Evolutionary conservation across 164 flowering plant genomes (phyloP).

Genomic region (Vitis amurensis): DNA sequence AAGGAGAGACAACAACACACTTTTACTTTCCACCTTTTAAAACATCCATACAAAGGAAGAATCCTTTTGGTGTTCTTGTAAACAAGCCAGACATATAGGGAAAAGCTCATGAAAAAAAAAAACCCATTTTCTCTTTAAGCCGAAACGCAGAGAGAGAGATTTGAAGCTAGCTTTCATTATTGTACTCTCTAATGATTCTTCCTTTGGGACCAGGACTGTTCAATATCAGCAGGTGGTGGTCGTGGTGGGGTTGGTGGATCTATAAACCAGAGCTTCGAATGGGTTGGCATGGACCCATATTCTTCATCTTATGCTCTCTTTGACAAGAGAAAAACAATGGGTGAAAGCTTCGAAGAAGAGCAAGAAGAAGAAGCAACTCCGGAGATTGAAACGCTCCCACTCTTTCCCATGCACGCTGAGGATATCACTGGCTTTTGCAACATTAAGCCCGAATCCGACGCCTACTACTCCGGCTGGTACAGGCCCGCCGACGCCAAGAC

Average conservation of each 20-base stretch:
- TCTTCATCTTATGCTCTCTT: slow-evolving; percentile 30
- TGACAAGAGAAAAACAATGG: slow-evolving; percentile 21
- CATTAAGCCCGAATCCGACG: slow-evolving; percentile 14
- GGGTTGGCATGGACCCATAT: slow-evolving; percentile 47
- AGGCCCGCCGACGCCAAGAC: slow-evolving; percentile 7
- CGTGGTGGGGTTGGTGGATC: slow-evolving; percentile 29
- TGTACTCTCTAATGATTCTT: background rate
- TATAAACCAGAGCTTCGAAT: slow-evolving; percentile 39
- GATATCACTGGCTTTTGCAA: slow-evolving; percentile 28
- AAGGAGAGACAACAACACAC: background rate
- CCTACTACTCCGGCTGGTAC: slow-evolving; percentile 35
- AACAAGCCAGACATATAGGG: too few species aligned
- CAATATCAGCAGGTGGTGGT: slow-evolving; percentile 48
- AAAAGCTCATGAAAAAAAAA: too few species aligned
- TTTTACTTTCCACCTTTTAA: background rate
- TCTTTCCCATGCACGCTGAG: slow-evolving; percentile 78
- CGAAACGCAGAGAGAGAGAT: background rate
- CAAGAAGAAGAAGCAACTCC: slow-evolving; percentile 24
- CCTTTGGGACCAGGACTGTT: slow-evolving; percentile 51
- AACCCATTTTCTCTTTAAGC: too few species aligned
- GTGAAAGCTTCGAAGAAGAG: slow-evolving; percentile 15
- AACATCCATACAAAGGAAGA: background rate
- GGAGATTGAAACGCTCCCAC: slow-evolving; percentile 74
- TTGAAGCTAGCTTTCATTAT: background rate
- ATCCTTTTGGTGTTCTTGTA: background rate